Evolutionary conservation across 1,284 basidiomycete genomes (phyloP).

Genomic region (Microbotryum intermedium): DNA sequence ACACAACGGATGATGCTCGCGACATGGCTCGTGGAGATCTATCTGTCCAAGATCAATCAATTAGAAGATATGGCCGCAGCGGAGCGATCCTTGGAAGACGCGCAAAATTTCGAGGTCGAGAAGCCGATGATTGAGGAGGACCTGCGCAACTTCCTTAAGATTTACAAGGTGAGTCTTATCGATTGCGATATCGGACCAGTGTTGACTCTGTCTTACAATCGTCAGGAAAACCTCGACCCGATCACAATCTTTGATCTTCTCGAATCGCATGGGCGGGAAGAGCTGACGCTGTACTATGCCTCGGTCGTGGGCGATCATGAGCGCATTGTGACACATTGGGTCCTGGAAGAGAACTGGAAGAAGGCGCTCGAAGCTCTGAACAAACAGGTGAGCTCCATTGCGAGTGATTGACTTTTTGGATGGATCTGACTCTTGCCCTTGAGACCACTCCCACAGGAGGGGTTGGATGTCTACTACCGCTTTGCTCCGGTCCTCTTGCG

Average conservation of each 20-base stretch:
- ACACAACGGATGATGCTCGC: slow-evolving; percentile 96
- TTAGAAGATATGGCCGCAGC: slow-evolving; percentile 70
- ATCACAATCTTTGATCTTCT: slow-evolving; percentile 85
- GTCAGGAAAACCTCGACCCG: slow-evolving; percentile 68
- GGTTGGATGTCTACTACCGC: slow-evolving; percentile 81
- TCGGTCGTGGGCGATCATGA: slow-evolving; percentile 69
- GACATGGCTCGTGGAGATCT: slow-evolving; percentile 97
- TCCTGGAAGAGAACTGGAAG: slow-evolving; percentile 82
- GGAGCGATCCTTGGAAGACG: slow-evolving; percentile 72
- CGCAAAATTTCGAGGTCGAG: slow-evolving; percentile 75
- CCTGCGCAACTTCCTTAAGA: slow-evolving; percentile 79
- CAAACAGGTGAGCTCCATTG: slow-evolving; percentile 55
- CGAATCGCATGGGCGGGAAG: slow-evolving; percentile 81
- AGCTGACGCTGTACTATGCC: slow-evolving; percentile 87
- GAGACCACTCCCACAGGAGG: slow-evolving; percentile 48
- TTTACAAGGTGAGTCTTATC: slow-evolving; percentile 60
- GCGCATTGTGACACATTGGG: slow-evolving; percentile 84
- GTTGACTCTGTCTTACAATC: not conserved
- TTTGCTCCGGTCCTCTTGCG: slow-evolving; percentile 82
- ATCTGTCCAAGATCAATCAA: slow-evolving; percentile 90
- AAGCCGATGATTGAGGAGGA: slow-evolving; percentile 83
- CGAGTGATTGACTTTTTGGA: not conserved
- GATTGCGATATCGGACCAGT: not conserved
- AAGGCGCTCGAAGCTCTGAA: slow-evolving; percentile 82
- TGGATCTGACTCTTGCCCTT: not conserved